These are phyloP conservation scores for Herpetomonas muscarum DNA, from an alignment of 208 protist species.

Conservation along the genomic window DNA sequence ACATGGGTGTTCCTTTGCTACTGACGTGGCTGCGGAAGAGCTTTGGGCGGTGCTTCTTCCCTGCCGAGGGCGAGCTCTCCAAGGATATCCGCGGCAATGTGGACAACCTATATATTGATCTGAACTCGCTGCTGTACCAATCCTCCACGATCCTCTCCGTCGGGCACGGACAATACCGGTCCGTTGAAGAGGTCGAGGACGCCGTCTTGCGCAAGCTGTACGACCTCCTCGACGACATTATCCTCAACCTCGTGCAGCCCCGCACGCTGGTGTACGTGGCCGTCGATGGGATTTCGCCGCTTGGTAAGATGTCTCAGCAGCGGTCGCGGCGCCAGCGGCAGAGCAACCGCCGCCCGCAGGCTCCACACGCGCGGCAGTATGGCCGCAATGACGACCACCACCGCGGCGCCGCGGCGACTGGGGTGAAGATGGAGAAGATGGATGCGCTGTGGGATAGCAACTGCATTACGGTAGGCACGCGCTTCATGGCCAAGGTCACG, in stretches of 20 bases:
- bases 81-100: conserved; percentile 10
- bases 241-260: conserved; percentile 90
- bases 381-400: neutral
- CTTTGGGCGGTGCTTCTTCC: conserved; percentile 78
- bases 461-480: conserved; percentile 80
- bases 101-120: conserved; percentile 82
- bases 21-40: conserved; percentile 78
- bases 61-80: conserved; percentile 31
- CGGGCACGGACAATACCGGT: conserved; percentile 26
- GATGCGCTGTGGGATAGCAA: conserved; percentile 74
- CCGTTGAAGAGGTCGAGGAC: conserved; percentile 57
- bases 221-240: conserved; percentile 76
- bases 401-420: too few relatives aligned
- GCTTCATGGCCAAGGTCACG: conserved; percentile 78
- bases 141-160: conserved; percentile 53
- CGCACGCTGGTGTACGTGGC: conserved; percentile 96
- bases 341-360: conserved; percentile 24
- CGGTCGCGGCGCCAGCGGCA: conserved; percentile 90
- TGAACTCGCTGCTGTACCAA: conserved; percentile 85
- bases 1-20: conserved; percentile 83
- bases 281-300: conserved; percentile 96
- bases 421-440: conserved; percentile 16
- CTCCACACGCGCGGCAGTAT: neutral
- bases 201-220: conserved; percentile 65
- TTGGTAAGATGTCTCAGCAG: conserved; percentile 99